Conservation (phyloP, 2,329 filamentous ascomycete genomes). For the Helminthosporium solani region DNA sequence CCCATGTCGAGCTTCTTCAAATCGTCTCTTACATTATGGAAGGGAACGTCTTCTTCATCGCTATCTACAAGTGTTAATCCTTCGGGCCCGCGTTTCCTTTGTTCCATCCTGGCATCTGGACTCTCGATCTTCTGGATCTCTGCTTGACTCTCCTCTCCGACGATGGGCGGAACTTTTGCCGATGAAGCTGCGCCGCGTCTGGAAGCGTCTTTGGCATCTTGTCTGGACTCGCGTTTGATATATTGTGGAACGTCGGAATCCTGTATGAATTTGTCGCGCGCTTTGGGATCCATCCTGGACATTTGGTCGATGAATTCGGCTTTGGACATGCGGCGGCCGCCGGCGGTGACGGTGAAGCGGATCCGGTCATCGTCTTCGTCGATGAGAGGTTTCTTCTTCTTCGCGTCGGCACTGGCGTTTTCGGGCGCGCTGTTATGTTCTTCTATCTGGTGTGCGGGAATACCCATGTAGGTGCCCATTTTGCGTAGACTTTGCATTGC, state of each 20-base stretch:
- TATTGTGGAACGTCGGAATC: slow-evolving; percentile 49
- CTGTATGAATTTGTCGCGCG: slow-evolving; percentile 54
- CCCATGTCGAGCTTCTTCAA: slow-evolving; percentile 30
- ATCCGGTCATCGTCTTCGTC: slow-evolving; percentile 69
- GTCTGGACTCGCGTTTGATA: slow-evolving; percentile 50
- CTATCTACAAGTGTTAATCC: slow-evolving; percentile 49
- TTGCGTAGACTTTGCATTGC: slow-evolving; percentile 48
- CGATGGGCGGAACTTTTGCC: slow-evolving; percentile 32
- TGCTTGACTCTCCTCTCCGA: slow-evolving; percentile 37
- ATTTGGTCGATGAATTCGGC: slow-evolving; percentile 77
- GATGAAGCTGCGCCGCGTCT: slow-evolving; percentile 29
- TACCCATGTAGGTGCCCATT: slow-evolving; percentile 58
- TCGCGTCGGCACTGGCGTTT: slow-evolving; percentile 14
- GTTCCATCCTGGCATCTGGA: slow-evolving; percentile 26
- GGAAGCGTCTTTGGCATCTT: slow-evolving; percentile 41
- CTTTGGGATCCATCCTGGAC: slow-evolving; percentile 68
- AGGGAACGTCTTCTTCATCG: slow-evolving; percentile 49
- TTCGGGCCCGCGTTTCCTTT: slow-evolving; percentile 33
- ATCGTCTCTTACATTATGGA: slow-evolving; percentile 47
- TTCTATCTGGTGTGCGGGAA: slow-evolving; percentile 29
- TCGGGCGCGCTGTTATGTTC: slow-evolving; percentile 16
- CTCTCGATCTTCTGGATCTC: slow-evolving; percentile 35
- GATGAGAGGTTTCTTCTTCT: slow-evolving; percentile 41
- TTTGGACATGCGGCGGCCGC: slow-evolving; percentile 75
- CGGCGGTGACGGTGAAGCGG: slow-evolving; percentile 72